A percentile compares a stretch with the other conserved stretches of the same genome.
Conservation (phyloP, 2,329 filamentous ascomycete genomes). For the Cephalotrichum gorgonifer region DNA sequence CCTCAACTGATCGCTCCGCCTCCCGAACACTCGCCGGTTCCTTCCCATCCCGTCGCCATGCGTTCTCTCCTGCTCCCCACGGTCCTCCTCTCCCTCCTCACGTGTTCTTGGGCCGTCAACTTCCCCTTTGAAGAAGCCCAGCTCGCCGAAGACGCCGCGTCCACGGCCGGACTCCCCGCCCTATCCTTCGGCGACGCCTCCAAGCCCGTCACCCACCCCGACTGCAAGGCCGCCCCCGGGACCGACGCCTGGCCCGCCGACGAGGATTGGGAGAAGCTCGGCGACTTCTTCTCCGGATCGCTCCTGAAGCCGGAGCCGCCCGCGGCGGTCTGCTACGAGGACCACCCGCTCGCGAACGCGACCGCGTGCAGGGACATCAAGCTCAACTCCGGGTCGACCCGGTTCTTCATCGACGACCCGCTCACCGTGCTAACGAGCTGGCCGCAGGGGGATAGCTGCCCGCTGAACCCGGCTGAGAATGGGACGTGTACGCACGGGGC, state of each 20-base stretch:
- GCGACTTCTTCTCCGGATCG: constrained; percentile 17
- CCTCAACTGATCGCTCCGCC: too few relatives aligned
- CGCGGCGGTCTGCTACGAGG: constrained; percentile 18
- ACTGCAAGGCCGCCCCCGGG: constrained; percentile 19
- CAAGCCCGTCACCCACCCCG: neutral
- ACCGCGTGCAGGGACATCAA: constrained; percentile 18
- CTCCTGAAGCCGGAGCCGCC: constrained; percentile 21
- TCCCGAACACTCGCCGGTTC: too few relatives aligned
- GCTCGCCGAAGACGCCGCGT: constrained; percentile 1
- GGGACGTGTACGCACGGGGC: constrained; percentile 27
- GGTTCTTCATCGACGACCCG: constrained; percentile 9
- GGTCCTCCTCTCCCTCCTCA: neutral
- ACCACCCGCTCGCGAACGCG: constrained; percentile 11
- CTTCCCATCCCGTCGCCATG: too few relatives aligned
- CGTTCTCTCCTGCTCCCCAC: neutral
- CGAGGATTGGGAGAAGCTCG: constrained; percentile 18
- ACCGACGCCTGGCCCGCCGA: constrained; percentile 17
- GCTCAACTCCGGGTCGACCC: constrained; percentile 15
- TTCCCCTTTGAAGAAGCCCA: constrained; percentile 4
- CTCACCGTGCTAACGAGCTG: constrained; percentile 6
- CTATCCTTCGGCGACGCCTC: constrained; percentile 1
- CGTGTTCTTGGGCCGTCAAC: neutral
- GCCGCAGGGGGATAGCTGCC: constrained; percentile 19
- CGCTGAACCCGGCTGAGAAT: constrained; percentile 4
- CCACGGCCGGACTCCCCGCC: neutral